Conservation (phyloP, 2,329 filamentous ascomycete species). For the Penicillium oxalicum region DNA sequence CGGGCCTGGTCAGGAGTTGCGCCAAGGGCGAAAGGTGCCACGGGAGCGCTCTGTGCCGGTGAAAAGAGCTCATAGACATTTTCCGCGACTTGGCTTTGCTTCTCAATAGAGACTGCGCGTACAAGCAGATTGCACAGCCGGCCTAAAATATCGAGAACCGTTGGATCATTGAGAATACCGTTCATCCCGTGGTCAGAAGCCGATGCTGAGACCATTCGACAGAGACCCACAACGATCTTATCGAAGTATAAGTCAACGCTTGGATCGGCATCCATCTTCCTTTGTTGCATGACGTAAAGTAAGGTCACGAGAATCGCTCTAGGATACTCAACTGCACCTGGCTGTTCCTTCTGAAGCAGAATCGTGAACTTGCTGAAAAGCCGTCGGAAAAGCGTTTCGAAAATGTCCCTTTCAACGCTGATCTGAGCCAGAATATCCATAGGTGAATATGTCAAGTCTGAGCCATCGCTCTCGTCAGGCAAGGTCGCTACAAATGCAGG, state of each 20-base stretch:
- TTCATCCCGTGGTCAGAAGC: conserved; percentile 31
- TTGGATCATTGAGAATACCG: conserved; percentile 44
- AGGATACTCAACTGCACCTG: conserved; percentile 49
- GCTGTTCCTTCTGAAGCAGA: conserved; percentile 47
- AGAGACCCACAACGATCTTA: conserved; percentile 46
- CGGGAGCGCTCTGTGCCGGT: conserved; percentile 27
- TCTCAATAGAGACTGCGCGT: conserved; percentile 47
- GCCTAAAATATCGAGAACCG: conserved; percentile 55
- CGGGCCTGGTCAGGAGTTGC: conserved; percentile 34
- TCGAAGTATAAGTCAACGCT: conserved; percentile 44
- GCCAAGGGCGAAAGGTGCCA: conserved; percentile 31
- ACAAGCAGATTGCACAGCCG: conserved; percentile 56
- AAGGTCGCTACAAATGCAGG: conserved; percentile 61
- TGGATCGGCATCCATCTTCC: conserved; percentile 38
- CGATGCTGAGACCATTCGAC: conserved; percentile 33
- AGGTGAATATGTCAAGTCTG: conserved; percentile 46
- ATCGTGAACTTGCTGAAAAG: conserved; percentile 58
- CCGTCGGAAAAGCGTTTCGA: conserved; percentile 57
- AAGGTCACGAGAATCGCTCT: conserved; percentile 55
- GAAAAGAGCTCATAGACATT: conserved; percentile 52
- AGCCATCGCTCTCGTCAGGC: conserved; percentile 51
- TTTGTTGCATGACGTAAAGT: conserved; percentile 55
- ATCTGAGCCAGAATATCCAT: conserved; percentile 62
- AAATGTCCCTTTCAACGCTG: conserved; percentile 56
- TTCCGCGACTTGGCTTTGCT: conserved; percentile 47